Percentiles rank a stretch among this genome's conserved stretches.
phyloP scores from a whole-genome alignment of 2,329 filamentous ascomycete genomes.

The Grosmannia penicillata region DNA sequence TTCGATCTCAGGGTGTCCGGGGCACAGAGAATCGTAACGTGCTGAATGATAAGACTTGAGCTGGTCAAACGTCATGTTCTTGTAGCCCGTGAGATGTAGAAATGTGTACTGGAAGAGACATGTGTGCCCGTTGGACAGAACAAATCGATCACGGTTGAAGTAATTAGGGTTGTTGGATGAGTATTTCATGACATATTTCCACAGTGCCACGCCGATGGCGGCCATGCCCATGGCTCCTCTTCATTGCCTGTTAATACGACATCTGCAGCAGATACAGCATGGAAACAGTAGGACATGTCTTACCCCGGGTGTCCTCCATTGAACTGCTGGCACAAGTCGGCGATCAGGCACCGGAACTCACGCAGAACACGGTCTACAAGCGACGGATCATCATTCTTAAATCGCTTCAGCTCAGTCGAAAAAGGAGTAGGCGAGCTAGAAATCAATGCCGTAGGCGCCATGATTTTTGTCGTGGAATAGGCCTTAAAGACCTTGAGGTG shows the following conservation, averaged over 20 bases:
- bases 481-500: too few species aligned
- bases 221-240: slow-evolving; percentile 40
- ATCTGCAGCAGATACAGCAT: background rate
- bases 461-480: too few species aligned
- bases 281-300: slow-evolving; percentile 8
- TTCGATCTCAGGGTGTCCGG: slow-evolving; percentile 43
- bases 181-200: slow-evolving; percentile 49
- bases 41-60: slow-evolving; percentile 32
- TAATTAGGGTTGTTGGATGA: slow-evolving; percentile 37
- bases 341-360: slow-evolving; percentile 42
- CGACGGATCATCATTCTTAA: too few species aligned
- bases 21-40: slow-evolving; percentile 33
- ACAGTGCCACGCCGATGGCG: slow-evolving; percentile 43
- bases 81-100: slow-evolving; percentile 37
- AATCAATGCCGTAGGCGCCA: too few species aligned
- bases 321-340: slow-evolving; percentile 56
- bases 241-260: slow-evolving; percentile 5
- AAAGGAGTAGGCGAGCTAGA: too few species aligned
- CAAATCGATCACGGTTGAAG: slow-evolving; percentile 49
- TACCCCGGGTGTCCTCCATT: slow-evolving; percentile 55
- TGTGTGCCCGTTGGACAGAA: slow-evolving; percentile 46
- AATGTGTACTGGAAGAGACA: slow-evolving; percentile 40
- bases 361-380: too few species aligned
- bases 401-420: too few species aligned
- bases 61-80: slow-evolving; percentile 39